Evolutionary conservation across 129 eudicot species (phyloP), one percentile per base, ranked within the genome.

Genomic region (Flaveria robusta): DNA sequence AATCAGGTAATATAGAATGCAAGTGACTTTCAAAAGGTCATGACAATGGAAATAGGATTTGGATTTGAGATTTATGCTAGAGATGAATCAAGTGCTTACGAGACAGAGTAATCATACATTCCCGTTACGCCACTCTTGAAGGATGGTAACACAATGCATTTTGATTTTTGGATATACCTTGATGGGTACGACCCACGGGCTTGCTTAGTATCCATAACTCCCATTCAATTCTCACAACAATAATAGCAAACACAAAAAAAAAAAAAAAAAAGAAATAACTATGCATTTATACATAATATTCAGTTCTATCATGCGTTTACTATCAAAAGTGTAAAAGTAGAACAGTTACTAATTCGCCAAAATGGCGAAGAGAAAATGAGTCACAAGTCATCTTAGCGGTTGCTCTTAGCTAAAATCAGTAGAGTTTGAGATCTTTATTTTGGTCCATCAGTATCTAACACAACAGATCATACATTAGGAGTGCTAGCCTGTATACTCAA

Each of bases 341-440:
- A 67, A 77, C 59, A 43, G n/a, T 34, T 66, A 39, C 23, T 26
- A 13, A 51, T 27, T 63, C 45, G 9, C 11, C 43, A 62, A 62
- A 62, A 62, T 27, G 20, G 8, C 20, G 1, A 62, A 62, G 43
- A 15, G 68, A 29, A 9, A 26, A 60, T 4, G 12, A 11, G 45
- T 15, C 23, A 63, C 22, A 2, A 66, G 79, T 42, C 76, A 70
- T 78, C 77, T 52, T 46, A 56, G 20, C 45, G 56, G 49, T 29
- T 69, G 70, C 73, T 51, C 64, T 47, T 22, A 62, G 39, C 77
- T 73, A 63, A 47, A 8, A 50, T 72, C 83, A 60, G 68, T 72
- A 71, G 29, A 59, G 49, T 37, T 12, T 22, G 49, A 70, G 62
- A 56, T 58, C 46, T 71, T 79, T 71, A 62, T 64, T 72, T 66